Percentiles rank a stretch among this genome's conserved stretches.
These are phyloP conservation scores for Sarocladium oryzae DNA, from an alignment of 2,329 filamentous ascomycete species.

Conservation along the genomic window DNA sequence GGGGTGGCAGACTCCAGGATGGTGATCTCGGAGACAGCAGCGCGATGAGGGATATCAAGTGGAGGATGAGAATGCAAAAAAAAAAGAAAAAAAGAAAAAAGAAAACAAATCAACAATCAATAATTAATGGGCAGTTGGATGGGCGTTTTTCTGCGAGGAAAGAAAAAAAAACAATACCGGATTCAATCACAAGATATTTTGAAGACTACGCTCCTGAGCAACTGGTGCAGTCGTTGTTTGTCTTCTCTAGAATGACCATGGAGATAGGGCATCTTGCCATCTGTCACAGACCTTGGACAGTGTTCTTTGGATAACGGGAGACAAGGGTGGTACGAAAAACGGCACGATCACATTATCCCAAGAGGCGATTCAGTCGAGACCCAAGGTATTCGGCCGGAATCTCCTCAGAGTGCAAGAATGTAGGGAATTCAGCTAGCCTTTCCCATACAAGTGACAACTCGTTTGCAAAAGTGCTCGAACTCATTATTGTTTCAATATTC, in stretches of 20 bases:
- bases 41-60: neutral
- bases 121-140: neutral
- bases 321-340: neutral
- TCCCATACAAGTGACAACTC: too few relatives aligned
- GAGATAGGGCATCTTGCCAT: too few relatives aligned
- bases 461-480: too few relatives aligned
- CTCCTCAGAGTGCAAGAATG: neutral
- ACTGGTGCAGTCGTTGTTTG: too few relatives aligned
- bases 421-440: neutral
- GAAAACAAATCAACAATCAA: too few relatives aligned
- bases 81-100: neutral
- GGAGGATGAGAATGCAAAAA: neutral
- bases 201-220: too few relatives aligned
- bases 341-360: neutral
- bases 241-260: too few relatives aligned
- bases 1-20: conserved; percentile 16
- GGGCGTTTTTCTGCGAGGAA: conserved; percentile 4
- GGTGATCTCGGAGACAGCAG: neutral
- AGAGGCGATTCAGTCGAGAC: too few relatives aligned
- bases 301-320: neutral
- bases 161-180: neutral
- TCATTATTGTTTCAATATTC: too few relatives aligned
- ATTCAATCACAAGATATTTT: too few relatives aligned
- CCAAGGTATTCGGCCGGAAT: too few relatives aligned
- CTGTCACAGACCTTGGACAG: too few relatives aligned